Evolutionary conservation across 2,329 filamentous ascomycete species (phyloP), one percentile per base, ranked within the genome.

Genomic region (Penicillium sp.): DNA sequence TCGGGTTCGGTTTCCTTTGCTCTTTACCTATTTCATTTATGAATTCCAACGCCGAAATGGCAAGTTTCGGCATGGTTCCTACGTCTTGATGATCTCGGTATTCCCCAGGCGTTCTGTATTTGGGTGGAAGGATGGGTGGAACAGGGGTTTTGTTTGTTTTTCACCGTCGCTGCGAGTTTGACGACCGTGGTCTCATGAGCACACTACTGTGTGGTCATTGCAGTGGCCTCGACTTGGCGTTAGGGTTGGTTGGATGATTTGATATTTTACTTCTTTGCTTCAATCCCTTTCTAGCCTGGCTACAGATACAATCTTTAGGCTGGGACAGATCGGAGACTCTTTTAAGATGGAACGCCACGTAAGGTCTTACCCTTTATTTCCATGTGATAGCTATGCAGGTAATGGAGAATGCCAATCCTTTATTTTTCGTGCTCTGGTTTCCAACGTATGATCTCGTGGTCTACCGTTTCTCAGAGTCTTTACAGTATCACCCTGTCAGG

Each of bases 351-450:
- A 39, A 30, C 36, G 30, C 38, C 30, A 48, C 36, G n/a, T 48
- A 41, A 18, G 27, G 30, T 18, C 9, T 16, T 29, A 16, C 40
- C 27, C 34, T 14, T 38, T 48, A 30, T 50, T 44, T 38, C 40
- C 32, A 42, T 49, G 51, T 45, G 47, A 48, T 55, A 49, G 50
- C 43, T 45, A 27, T 40, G 50, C 54, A 60, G 55, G 41, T 58
- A 56, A 52, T 54, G 51, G 51, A 61, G 59, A 62, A 62, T 60
- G 57, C 9, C 30, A 55, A 60, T 53, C 32, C 36, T 43, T 47
- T 9, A 29, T 14, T 34, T 47, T 47, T 30, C 27, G n/a, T 30
- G 23, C 10, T 27, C 23, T 26, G 23, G 23, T 23, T 38, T 39
- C 29, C 14, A 4, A 7, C 4, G n/a, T 8, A 39, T 36, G 29